phyloP scores from a whole-genome alignment of 768 basidiomycete species.

The Rossbeevera mucosa region DNA sequence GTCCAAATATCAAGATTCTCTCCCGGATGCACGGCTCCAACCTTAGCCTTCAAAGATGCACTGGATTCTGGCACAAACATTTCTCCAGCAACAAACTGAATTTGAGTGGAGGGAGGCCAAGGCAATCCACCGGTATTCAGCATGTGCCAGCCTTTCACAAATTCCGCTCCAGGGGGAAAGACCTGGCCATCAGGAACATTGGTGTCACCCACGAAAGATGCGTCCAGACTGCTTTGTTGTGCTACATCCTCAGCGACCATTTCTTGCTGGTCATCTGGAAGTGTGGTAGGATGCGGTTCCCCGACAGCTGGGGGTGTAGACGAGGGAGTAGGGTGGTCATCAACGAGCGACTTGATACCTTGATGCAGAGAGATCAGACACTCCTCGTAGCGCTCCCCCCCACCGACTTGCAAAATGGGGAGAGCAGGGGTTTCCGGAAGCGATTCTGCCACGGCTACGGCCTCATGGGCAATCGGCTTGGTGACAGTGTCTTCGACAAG shows the following conservation, averaged over 20 bases:
- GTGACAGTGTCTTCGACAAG: background rate
- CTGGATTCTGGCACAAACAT: conserved; percentile 40
- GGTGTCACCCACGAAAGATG: conserved; percentile 58
- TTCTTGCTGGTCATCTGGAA: background rate
- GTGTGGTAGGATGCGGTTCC: background rate
- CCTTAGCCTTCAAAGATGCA: conserved; percentile 33
- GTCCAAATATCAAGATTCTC: conserved; percentile 62
- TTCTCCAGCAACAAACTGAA: conserved; percentile 70
- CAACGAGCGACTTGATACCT: conserved; percentile 27
- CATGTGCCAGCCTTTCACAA: conserved; percentile 80
- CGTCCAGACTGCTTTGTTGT: conserved; percentile 33
- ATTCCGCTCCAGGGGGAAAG: conserved; percentile 81
- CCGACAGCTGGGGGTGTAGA: conserved; percentile 3
- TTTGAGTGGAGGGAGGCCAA: conserved; percentile 67
- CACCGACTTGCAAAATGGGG: conserved; percentile 3
- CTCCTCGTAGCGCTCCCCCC: background rate
- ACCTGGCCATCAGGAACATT: conserved; percentile 72
- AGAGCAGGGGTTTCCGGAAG: conserved; percentile 23
- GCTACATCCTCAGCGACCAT: background rate
- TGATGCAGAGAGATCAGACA: conserved; percentile 3
- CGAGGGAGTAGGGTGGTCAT: conserved; percentile 25
- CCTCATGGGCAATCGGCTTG: conserved; percentile 15
- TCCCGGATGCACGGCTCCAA: conserved; percentile 58
- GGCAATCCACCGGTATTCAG: conserved; percentile 55
- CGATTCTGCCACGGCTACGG: conserved; percentile 30